Base-by-base conservation (phyloP, 495 filamentous ascomycete genomes). In the Corynascus novoguineensis region DNA sequence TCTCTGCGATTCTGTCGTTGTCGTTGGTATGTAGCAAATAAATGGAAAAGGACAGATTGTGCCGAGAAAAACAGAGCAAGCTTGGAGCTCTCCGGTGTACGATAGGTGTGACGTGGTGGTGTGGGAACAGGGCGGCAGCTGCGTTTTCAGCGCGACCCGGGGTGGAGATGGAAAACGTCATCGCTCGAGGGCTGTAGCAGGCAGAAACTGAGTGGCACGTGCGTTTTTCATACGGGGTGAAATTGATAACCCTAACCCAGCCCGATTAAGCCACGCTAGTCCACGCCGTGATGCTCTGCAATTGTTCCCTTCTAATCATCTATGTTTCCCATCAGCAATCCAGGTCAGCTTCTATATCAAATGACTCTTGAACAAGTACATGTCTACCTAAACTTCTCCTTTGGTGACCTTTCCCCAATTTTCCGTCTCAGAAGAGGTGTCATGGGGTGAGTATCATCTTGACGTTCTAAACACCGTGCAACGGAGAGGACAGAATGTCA, bases 21-120 rank as follows among this genome's bases (percentile, higher is more conserved):
- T 29, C 8, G 22, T 5, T 24, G 34, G 40, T 28, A 25, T 49
- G 49, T 27, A 14, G 28, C 11, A n/a, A 19, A 31, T 27, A 17
- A 40, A 52, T 34, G n/a, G 17, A 21, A n/a, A 31, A 41, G 35
- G 44, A 50, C 40, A 54, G 41, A 11, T 54, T 15, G 44, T 44
- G 53, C 27, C 34, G 3, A 37, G 27, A 24, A 27, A 45, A 57
- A 15, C 9, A 35, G 17, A 29, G 1, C n/a, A n/a, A 42, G 37
- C 21, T 50, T 8, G 34, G 34, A 24, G 50, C 37, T 35, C 25
- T 34, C 10, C 55, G 8, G 34, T 3, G n/a, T 11, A 25, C 34
- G 32, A 41, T 49, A 40, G 42, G 61, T 50, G 67, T 68, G 65
- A 66, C 67, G 67, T 70, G 67, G 60, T 69, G 58, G 58, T 49